These are phyloP conservation scores for Arthrobotrys entomopaga DNA, from an alignment of 2,329 filamentous ascomycete species.

Conservation along the genomic window DNA sequence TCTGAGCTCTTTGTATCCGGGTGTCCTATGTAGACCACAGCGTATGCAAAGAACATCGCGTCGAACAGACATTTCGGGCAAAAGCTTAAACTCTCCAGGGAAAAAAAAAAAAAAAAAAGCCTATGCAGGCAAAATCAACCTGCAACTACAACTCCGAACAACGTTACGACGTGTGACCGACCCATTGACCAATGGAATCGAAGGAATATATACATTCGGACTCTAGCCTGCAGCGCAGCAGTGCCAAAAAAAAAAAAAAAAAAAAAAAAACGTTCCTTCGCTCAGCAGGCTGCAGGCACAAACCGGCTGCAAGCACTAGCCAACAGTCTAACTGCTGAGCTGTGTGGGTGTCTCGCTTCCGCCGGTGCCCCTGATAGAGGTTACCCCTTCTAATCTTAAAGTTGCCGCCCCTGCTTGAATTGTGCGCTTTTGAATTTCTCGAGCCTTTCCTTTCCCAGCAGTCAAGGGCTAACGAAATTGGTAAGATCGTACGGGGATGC, in stretches of 20 bases:
- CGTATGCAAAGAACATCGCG: too few species aligned
- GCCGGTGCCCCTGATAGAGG: slow-evolving; percentile 35
- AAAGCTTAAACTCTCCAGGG: neutral
- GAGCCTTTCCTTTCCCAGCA: slow-evolving; percentile 29
- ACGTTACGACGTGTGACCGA: neutral
- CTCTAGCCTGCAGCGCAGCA: slow-evolving; percentile 1
- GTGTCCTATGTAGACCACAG: too few species aligned
- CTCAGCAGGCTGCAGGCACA: slow-evolving; percentile 27
- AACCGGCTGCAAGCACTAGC: slow-evolving; percentile 11
- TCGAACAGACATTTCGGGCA: slow-evolving; percentile 2
- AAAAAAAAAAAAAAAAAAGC: too few species aligned
- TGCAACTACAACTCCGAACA: neutral
- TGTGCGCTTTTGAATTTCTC: slow-evolving; percentile 41
- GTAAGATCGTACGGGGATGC: slow-evolving; percentile 28
- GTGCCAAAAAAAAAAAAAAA: too few species aligned
- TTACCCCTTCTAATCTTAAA: slow-evolving; percentile 54
- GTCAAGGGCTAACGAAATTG: slow-evolving; percentile 39
- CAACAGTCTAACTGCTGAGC: slow-evolving; percentile 19
- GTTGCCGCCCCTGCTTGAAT: slow-evolving; percentile 47
- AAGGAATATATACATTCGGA: slow-evolving; percentile 1
- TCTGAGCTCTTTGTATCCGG: too few species aligned
- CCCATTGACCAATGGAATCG: slow-evolving; percentile 29
- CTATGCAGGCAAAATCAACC: neutral
- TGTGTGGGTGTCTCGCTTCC: slow-evolving; percentile 25
- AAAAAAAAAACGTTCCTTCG: neutral